Evolutionary conservation across 1,284 basidiomycete genomes (phyloP).

Genomic region (Thecaphora thlaspeos): DNA sequence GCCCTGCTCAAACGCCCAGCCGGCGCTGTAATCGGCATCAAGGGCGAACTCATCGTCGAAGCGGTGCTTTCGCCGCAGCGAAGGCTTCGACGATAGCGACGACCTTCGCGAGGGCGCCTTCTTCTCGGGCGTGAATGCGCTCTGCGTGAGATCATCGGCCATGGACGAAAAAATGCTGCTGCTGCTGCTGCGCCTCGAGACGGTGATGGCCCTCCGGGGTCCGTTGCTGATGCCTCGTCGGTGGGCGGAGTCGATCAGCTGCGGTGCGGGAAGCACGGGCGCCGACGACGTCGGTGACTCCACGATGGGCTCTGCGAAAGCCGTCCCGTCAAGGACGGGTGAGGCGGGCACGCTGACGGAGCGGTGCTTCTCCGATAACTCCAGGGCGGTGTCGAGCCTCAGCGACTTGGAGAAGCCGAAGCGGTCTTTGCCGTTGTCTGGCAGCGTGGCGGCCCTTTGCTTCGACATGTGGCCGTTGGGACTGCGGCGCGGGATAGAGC

Average conservation of each 20-base stretch:
- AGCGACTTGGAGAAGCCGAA: not conserved
- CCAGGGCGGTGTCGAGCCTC: not conserved
- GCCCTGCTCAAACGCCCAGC: conserved; percentile 1
- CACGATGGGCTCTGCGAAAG: too few species aligned
- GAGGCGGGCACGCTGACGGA: not conserved
- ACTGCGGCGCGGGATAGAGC: not conserved
- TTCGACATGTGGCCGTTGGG: not conserved
- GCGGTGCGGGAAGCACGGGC: not conserved
- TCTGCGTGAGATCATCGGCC: not conserved
- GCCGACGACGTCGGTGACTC: not conserved
- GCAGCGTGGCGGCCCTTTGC: not conserved
- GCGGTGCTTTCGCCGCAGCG: too few species aligned
- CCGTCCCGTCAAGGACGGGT: not conserved
- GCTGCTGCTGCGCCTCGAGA: not conserved
- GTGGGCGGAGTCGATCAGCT: not conserved
- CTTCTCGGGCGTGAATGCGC: not conserved
- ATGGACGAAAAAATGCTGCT: not conserved
- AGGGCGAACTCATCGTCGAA: not conserved
- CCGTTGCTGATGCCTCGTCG: not conserved
- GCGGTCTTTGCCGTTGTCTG: not conserved
- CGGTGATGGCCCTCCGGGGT: not conserved
- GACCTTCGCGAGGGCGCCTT: not conserved
- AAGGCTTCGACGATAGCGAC: not conserved
- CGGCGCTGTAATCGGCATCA: not conserved
- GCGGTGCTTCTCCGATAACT: not conserved